Base-by-base conservation (phyloP, 2,329 filamentous ascomycete species). In the Pezicula radicicola region DNA sequence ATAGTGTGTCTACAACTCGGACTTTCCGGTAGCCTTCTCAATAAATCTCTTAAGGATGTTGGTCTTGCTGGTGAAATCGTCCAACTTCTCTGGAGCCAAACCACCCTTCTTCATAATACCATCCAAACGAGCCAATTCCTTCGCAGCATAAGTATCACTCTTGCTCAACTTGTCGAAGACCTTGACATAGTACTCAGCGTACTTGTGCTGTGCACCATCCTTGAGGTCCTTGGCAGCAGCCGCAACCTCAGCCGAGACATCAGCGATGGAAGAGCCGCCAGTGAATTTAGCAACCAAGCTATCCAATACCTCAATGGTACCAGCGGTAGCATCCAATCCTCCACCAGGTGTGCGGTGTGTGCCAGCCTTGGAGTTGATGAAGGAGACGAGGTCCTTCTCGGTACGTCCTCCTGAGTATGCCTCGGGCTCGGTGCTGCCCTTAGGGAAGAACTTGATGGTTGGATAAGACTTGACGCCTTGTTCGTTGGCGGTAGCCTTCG, bases 391-490 rank as follows among this genome's bases (percentile, higher is more conserved):
- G 59, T 85, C 88, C 44, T 81, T 77, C 77, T 97, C 91, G 46
- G 77, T 76, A 60, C 94, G 92, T 56, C 81, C 89, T 55, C 88
- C 87, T 49, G 78, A 74, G 80, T 97, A 99, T 43, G 77, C 68
- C 63, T 86, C 79, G 43, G 84, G 71, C 66, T 88, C 84, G 58
- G 81, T 88, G 67, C 85, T 89, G 62, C 91, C 92, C 70, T 88
- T 88, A 61, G 91, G 83, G 82, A 97, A 99, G 83, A 87, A 99
- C 77, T 96, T 96, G 78, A 99, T 96, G 57, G 94, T 99, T 46
- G 94, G 94, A 80, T 95, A 99, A 35, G 88, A 90, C 50, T 80
- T 81, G 61, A 99, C 83, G 55, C 85, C 90, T 68, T 94, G 86
- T 48, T 86, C 84, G 67, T 83, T 73, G 48, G 91, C 87, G 46